Evolutionary conservation across 1,284 basidiomycete genomes (phyloP), one percentile per base, ranked within the genome.

Genomic region (Apiotrichum siamense): DNA sequence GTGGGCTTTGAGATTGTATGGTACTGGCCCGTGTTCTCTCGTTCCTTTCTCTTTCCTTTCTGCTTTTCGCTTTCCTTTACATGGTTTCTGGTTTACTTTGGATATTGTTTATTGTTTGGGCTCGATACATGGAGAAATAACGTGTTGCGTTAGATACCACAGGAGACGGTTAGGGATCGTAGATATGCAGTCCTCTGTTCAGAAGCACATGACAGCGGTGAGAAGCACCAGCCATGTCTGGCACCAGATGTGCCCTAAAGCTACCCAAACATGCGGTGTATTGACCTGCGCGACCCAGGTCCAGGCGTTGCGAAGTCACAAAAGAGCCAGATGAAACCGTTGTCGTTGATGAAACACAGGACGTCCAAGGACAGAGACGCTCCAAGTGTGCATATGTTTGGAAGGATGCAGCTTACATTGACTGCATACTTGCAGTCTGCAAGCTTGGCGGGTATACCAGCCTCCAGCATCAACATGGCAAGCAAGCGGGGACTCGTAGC

Each of bases 251-350:
- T 64, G 35, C 63, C 63, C 7, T 44, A 39, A 18, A 31, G 3
- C 24, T 55, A 50, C 4, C 61, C 62, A 43, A 67, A 65, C 17
- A 67, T 59, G 9, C 59, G 47, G 20, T 55, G 49, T 3, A 64
- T 36, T 32, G 32, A 65, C 4, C 25, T 29, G 12, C 62, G 31
- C 3, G 61, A 55, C 4, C 64, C 65, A 12, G 65, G 65, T 7
- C 64, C 63, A 48, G 63, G 65, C 3, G 62, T 56, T 5, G 65
- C 65, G 40, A 63, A 65, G 40, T 60, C 55, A 25, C 65, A 52
- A 29, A 59, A 65, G 9, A 31, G 48, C 41, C 56, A 64, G 1
- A 45, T 52, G 15, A 62, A 55, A 29, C 57, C 36, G 11, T 27
- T 47, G 26, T 61, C 52, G 44, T 67, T 65, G 7, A 65, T 50